Percentiles rank a stretch among this genome's conserved stretches.
phyloP scores from a whole-genome alignment of 441 rosid species.

The Eruca vesicaria region DNA sequence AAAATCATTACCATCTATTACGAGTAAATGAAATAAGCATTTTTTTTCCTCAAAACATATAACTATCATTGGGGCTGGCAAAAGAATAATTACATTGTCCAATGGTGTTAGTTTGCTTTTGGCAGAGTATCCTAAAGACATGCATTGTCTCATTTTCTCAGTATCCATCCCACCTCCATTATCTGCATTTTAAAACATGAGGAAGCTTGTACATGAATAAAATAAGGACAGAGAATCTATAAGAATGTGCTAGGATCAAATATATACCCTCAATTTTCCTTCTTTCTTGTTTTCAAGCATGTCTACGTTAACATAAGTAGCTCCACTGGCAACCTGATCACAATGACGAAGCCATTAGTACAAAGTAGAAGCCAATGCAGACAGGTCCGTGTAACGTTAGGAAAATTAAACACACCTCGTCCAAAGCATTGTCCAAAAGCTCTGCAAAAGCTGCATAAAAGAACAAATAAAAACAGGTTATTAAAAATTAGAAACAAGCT shows the following conservation, averaged over 20 bases:
- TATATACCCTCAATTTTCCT: conserved; percentile 67
- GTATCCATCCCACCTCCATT: conserved; percentile 97
- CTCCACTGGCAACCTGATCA: conserved; percentile 69
- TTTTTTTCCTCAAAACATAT: background rate
- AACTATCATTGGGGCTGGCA: background rate
- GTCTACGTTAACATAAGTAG: conserved; percentile 71
- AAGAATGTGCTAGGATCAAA: background rate
- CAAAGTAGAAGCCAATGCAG: background rate
- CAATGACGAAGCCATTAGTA: background rate
- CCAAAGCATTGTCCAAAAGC: conserved; percentile 87
- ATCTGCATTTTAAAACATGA: conserved; percentile 45
- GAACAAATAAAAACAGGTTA: background rate
- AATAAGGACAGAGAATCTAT: background rate
- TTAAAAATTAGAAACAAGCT: background rate
- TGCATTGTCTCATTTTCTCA: conserved; percentile 77
- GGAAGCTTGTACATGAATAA: conserved; percentile 8
- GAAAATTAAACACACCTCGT: conserved; percentile 55
- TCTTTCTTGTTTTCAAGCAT: conserved; percentile 64
- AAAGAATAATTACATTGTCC: conserved; percentile 68
- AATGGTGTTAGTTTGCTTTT: conserved; percentile 88
- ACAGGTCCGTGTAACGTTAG: background rate
- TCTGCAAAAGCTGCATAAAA: conserved; percentile 79
- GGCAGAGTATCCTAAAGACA: conserved; percentile 92
- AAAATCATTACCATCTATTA: conserved; percentile 86
- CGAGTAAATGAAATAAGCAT: background rate